Evolutionary conservation across 495 filamentous ascomycete species (phyloP).

Genomic region (Penicillium manginii): DNA sequence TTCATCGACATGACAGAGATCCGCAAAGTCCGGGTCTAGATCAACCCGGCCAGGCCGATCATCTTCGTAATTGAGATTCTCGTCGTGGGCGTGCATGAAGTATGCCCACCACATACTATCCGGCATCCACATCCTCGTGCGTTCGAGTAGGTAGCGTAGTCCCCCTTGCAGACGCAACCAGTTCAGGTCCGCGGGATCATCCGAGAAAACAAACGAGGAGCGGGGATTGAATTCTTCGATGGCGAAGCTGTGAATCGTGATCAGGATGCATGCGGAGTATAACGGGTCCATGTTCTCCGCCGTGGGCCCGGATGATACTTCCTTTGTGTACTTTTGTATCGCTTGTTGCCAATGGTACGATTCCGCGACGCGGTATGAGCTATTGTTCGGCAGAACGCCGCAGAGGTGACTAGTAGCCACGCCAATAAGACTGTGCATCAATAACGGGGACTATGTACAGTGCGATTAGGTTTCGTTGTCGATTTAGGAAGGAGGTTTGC

Average conservation of each 20-base stretch:
- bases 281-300: constrained; percentile 47
- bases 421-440: constrained; percentile 52
- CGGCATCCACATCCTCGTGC: constrained; percentile 32
- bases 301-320: constrained; percentile 32
- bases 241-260: constrained; percentile 44
- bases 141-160: constrained; percentile 41
- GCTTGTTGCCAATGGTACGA: constrained; percentile 49
- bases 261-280: constrained; percentile 46
- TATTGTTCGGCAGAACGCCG: constrained; percentile 31
- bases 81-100: constrained; percentile 38
- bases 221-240: constrained; percentile 41
- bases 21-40: constrained; percentile 40
- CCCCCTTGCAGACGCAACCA: constrained; percentile 50
- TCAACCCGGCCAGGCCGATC: constrained; percentile 36
- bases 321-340: constrained; percentile 42
- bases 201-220: constrained; percentile 47
- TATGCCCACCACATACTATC: constrained; percentile 44
- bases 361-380: constrained; percentile 39
- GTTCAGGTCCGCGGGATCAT: constrained; percentile 36
- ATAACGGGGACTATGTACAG: constrained; percentile 40
- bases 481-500: no score
- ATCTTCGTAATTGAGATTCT: constrained; percentile 31
- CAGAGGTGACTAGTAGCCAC: constrained; percentile 46
- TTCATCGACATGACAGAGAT: constrained; percentile 44
- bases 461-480: no score